Percentiles rank a stretch among this genome's conserved stretches.
Conservation (phyloP, 1,284 basidiomycete species). For the Papiliotrema nemorosa region DNA sequence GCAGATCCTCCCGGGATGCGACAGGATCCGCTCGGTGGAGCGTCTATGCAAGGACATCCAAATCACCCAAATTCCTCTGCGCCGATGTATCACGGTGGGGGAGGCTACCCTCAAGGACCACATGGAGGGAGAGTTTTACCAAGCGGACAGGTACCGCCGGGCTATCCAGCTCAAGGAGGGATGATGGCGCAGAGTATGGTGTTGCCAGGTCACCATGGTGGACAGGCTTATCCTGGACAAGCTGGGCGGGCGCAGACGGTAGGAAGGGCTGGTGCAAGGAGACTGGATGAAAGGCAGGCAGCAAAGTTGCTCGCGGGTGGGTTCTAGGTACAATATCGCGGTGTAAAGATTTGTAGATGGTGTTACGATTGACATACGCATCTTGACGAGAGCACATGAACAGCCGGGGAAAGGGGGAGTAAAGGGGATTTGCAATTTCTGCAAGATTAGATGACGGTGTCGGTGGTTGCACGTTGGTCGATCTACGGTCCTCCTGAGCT, state of each 20-base stretch:
- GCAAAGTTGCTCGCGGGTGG: slow-evolving; percentile 46
- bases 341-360: background rate
- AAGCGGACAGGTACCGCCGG: slow-evolving; percentile 4
- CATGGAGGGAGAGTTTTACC: too few relatives aligned
- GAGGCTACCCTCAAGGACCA: too few relatives aligned
- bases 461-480: too few relatives aligned
- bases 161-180: background rate
- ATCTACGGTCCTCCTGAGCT: too few relatives aligned
- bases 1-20: slow-evolving; percentile 9
- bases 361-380: background rate
- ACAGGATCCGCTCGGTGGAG: slow-evolving; percentile 21
- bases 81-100: too few relatives aligned
- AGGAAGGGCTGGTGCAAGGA: slow-evolving; percentile 20
- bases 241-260: slow-evolving; percentile 11
- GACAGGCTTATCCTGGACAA: slow-evolving; percentile 4
- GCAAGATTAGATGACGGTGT: too few relatives aligned
- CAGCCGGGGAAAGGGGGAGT: too few relatives aligned
- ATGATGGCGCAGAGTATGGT: slow-evolving; percentile 46
- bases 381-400: too few relatives aligned
- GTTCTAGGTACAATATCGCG: slow-evolving; percentile 19
- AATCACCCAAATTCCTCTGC: too few relatives aligned
- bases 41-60: too few relatives aligned
- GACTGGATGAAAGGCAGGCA: slow-evolving; percentile 44
- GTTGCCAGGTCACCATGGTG: slow-evolving; percentile 20
- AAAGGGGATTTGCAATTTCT: too few relatives aligned